Conservation (phyloP, 768 basidiomycete genomes). For the Pleurotus ostreatus region DNA sequence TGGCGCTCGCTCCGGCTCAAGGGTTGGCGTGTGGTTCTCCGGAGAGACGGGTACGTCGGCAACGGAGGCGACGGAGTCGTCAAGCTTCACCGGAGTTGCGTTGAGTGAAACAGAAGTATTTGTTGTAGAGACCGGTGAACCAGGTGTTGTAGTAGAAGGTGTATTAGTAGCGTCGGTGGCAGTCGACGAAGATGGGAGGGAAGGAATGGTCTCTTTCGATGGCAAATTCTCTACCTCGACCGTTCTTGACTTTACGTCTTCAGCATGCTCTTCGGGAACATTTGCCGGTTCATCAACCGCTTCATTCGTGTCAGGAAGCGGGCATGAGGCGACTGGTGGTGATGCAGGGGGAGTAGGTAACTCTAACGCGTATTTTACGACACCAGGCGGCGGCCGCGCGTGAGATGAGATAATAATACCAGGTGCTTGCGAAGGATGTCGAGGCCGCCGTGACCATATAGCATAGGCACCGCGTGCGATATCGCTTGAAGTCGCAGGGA, state of each 20-base stretch:
- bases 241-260: no score
- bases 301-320: slow-evolving; percentile 1
- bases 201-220: neutral
- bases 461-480: slow-evolving; percentile 38
- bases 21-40: slow-evolving; percentile 11
- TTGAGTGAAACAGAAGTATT: slow-evolving; percentile 49
- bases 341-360: slow-evolving; percentile 48
- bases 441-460: slow-evolving; percentile 72
- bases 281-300: slow-evolving; percentile 2
- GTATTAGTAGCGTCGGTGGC: slow-evolving; percentile 16
- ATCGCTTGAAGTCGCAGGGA: slow-evolving; percentile 3
- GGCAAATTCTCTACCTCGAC: neutral
- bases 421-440: slow-evolving; percentile 59
- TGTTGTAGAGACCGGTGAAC: slow-evolving; percentile 56
- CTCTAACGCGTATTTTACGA: slow-evolving; percentile 53
- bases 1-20: slow-evolving; percentile 12
- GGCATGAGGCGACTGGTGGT: slow-evolving; percentile 22
- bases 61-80: slow-evolving; percentile 11
- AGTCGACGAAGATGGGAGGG: slow-evolving; percentile 12
- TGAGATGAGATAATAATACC: slow-evolving; percentile 67
- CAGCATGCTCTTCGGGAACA: neutral
- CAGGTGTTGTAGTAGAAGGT: slow-evolving; percentile 38
- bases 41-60: slow-evolving; percentile 11
- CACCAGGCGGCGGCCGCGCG: slow-evolving; percentile 57
- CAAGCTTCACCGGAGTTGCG: slow-evolving; percentile 21